Evolutionary conservation across 2,329 filamentous ascomycete species (phyloP).

Genomic region (Botrytis elliptica): DNA sequence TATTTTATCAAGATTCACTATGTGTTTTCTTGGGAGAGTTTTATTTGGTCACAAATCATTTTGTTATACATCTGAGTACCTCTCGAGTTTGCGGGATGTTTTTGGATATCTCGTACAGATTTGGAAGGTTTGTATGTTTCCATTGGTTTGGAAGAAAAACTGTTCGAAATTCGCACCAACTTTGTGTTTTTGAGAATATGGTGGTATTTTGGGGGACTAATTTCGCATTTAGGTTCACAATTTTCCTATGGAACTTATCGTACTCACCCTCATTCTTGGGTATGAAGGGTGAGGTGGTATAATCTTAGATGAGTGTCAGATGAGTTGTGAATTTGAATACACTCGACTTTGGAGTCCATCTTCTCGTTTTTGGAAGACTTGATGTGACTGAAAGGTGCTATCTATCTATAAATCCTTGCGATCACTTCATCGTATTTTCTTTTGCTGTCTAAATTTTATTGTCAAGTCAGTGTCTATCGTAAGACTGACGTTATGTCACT

Average conservation of each 20-base stretch:
- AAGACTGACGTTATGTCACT: rapidly evolving
- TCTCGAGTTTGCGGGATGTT: not conserved
- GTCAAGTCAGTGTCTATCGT: rapidly evolving
- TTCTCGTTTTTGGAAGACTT: not conserved
- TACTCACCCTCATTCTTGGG: not conserved
- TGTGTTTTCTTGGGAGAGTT: not conserved
- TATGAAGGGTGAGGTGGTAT: not conserved
- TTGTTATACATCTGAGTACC: not conserved
- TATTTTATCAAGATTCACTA: not conserved
- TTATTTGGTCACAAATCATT: not conserved
- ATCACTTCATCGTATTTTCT: rapidly evolving
- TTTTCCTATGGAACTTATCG: too few relatives aligned
- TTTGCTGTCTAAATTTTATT: not conserved
- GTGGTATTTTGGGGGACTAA: too few relatives aligned
- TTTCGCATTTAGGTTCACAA: not conserved
- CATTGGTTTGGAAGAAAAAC: too few relatives aligned
- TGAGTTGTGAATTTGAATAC: not conserved
- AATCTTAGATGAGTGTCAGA: not conserved
- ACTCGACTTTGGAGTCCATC: not conserved
- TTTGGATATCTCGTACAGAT: too few relatives aligned
- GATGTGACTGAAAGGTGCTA: not conserved
- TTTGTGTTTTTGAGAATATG: too few relatives aligned
- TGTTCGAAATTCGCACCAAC: rapidly evolving
- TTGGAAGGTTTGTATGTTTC: not conserved
- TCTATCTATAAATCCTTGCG: not conserved